Base-by-base conservation (phyloP, 768 basidiomycete genomes). In the Rickenella mellea region DNA sequence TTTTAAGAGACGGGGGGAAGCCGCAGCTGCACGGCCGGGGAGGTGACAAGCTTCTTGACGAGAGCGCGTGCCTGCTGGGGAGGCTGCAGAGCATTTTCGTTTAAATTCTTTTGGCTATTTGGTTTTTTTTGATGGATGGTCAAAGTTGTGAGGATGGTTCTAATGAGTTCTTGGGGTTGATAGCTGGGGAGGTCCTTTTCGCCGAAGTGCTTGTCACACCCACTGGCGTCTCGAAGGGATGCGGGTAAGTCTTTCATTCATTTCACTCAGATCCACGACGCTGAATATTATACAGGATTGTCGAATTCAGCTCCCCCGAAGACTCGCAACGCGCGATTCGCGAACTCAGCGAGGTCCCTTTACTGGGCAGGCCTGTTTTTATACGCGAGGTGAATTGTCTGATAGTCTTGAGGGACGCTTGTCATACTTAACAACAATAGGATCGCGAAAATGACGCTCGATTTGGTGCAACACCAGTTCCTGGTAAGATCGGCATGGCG, bases 101-200 rank as follows among this genome's bases (percentile, higher is more conserved):
- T 42, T 27, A 17, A 44, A 24, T 64, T 52, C 62, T 67, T 55
- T 55, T 47, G 53, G 58, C 62, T 65, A 65, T 51, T 60, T 61
- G 62, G 55, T 52, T 60, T 63, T 46, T 33, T 55, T 62, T 68
- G 60, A 62, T 62, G 68, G 69, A 59, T 58, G 76, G 63, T 47
- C 60, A 48, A 63, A 83, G 76, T 72, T 69, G 77, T 76, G 80
- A 83, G 82, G 83, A 84, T 82, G 56, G 59, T 56, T 63, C 49
- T 88, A 81, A 87, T 85, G 81, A 83, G 82, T 72, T 79, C 76
- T 80, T 72, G 78, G 80, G 80, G 70, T 80, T 74, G 75, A 78
- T 82, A 94, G 94, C 90, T 80, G 94, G 94, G 75, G 92, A 93
- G 74, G 93, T 97, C 61, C 83, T 94, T 65, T 99, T 99, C 80